Conservation (phyloP, 208 protist species). For the Leishmania amazonensis region DNA sequence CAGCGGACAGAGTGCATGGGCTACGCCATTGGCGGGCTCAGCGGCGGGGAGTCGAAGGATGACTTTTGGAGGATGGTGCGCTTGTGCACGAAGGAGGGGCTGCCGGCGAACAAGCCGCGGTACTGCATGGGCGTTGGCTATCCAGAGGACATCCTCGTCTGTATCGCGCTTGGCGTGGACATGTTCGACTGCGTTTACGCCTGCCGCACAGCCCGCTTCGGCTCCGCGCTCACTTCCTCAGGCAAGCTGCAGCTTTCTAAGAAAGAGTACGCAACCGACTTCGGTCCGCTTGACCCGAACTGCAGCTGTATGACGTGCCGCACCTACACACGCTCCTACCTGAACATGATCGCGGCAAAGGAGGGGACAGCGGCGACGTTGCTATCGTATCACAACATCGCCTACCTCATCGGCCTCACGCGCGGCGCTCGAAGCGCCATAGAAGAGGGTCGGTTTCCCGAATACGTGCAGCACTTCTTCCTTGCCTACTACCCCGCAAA, state of each 20-base stretch:
- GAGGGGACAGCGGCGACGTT: slow-evolving; percentile 92
- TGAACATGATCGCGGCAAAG: slow-evolving; percentile 91
- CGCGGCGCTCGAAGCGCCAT: slow-evolving; percentile 82
- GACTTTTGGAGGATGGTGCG: slow-evolving; percentile 96
- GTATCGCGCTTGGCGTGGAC: slow-evolving; percentile 98
- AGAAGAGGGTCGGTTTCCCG: slow-evolving; percentile 74
- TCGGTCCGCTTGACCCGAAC: slow-evolving; percentile 78
- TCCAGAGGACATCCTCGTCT: slow-evolving; percentile 98
- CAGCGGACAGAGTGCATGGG: slow-evolving; percentile 93
- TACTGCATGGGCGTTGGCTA: slow-evolving; percentile 99
- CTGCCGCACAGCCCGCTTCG: slow-evolving; percentile 97
- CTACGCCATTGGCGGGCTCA: slow-evolving; percentile 99
- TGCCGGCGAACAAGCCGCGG: slow-evolving; percentile 94
- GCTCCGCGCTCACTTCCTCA: slow-evolving; percentile 89
- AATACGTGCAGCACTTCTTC: slow-evolving; percentile 92
- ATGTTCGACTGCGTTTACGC: slow-evolving; percentile 99
- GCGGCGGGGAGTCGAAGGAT: slow-evolving; percentile 98
- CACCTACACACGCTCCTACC: slow-evolving; percentile 93
- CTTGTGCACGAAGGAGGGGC: slow-evolving; percentile 86
- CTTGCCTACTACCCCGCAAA: slow-evolving; percentile 71
- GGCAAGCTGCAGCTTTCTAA: slow-evolving; percentile 87
- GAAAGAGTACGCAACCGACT: slow-evolving; percentile 71
- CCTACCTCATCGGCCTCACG: slow-evolving; percentile 96
- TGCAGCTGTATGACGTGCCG: slow-evolving; percentile 94
- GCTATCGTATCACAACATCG: slow-evolving; percentile 98